Evolutionary conservation across 1,284 basidiomycete species (phyloP).

Genomic region (Irpex sp.): DNA sequence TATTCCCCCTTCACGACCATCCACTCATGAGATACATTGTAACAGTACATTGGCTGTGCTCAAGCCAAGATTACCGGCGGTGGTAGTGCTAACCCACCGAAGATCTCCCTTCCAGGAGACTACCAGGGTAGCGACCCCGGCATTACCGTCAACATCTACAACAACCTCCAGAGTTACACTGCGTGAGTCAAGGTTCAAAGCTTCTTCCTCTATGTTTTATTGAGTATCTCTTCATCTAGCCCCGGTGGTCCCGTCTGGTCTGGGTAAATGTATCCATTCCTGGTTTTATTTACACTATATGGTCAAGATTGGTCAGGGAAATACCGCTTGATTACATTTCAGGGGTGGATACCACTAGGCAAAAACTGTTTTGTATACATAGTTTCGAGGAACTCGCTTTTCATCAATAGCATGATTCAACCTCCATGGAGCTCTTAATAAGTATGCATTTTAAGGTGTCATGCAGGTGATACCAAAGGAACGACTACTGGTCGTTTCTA

Average conservation of each 20-base stretch:
- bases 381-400: too few relatives aligned
- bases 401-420: too few relatives aligned
- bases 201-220: not conserved
- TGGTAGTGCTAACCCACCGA: slow-evolving; percentile 41
- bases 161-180: slow-evolving; percentile 44
- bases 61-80: slow-evolving; percentile 43
- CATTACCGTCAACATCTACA: slow-evolving; percentile 49
- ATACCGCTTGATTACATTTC: too few relatives aligned
- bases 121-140: slow-evolving; percentile 44
- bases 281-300: too few relatives aligned
- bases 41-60: slow-evolving; percentile 38
- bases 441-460: too few relatives aligned
- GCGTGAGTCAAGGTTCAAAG: slow-evolving; percentile 18
- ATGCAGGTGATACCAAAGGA: too few relatives aligned
- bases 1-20: not conserved
- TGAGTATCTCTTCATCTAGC: slow-evolving; percentile 9
- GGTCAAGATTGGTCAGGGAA: too few relatives aligned
- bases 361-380: too few relatives aligned
- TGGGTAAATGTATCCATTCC: slow-evolving; percentile 14
- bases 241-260: slow-evolving; percentile 28
- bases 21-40: not conserved
- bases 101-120: slow-evolving; percentile 42
- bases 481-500: too few relatives aligned
- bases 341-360: too few relatives aligned
- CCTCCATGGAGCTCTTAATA: too few relatives aligned